Evolutionary conservation across 2,329 filamentous ascomycete genomes (phyloP).

Genomic region (Paraphaeosphaeria sporulosa): DNA sequence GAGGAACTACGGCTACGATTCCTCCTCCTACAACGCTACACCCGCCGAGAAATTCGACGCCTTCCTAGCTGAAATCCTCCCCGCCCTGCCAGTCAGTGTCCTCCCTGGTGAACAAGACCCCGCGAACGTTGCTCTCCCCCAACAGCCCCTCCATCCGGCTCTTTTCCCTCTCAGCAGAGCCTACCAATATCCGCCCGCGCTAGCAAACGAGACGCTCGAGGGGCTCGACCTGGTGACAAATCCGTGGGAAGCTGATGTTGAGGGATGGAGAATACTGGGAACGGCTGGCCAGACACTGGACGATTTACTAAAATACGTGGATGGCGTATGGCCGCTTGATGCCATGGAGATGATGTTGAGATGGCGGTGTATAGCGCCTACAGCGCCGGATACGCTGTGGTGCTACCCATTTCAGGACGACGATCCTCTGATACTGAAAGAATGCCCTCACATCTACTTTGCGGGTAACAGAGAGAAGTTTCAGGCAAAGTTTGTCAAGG

Average conservation of each 20-base stretch:
- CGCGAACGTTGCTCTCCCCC: constrained; percentile 86
- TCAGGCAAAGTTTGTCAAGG: constrained; percentile 72
- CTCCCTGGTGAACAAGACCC: constrained; percentile 86
- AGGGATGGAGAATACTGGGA: constrained; percentile 86
- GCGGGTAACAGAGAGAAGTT: constrained; percentile 85
- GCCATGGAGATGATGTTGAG: constrained; percentile 96
- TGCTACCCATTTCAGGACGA: constrained; percentile 95
- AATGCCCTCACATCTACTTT: constrained; percentile 91
- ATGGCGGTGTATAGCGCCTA: constrained; percentile 91
- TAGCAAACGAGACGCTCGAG: constrained; percentile 55
- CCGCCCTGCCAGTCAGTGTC: constrained; percentile 86
- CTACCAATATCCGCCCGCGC: constrained; percentile 65
- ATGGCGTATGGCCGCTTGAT: constrained; percentile 76
- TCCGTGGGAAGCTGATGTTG: constrained; percentile 88
- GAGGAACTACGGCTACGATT: constrained; percentile 96
- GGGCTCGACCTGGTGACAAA: constrained; percentile 94
- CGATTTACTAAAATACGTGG: constrained; percentile 91
- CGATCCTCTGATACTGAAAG: constrained; percentile 86
- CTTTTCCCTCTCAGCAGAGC: constrained; percentile 82
- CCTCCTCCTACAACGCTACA: constrained; percentile 82
- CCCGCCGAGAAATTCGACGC: constrained; percentile 85
- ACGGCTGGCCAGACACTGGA: constrained; percentile 93
- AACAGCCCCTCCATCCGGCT: constrained; percentile 90
- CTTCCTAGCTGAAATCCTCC: constrained; percentile 81
- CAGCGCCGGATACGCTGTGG: constrained; percentile 94